Conservation (phyloP, 78 protist genomes). For the Dictyostelium firmibasis region DNA sequence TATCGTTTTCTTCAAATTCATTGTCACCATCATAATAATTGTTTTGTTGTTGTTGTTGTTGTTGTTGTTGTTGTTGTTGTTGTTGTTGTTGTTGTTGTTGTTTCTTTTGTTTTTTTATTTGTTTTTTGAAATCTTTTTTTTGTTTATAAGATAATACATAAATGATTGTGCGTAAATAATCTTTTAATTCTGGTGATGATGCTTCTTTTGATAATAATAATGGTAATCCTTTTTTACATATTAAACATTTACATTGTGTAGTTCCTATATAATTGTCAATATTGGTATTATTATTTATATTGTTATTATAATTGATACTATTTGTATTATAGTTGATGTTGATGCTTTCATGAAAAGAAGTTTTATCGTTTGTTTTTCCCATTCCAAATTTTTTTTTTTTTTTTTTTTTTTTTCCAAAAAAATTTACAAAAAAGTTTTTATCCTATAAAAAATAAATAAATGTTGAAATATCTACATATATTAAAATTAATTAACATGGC, state of each 20-base stretch:
- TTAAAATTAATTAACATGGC: background rate
- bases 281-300: background rate
- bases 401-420: background rate
- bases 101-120: too few relatives aligned
- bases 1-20: background rate
- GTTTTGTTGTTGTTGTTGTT: background rate
- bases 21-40: background rate
- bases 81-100: background rate
- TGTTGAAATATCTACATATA: background rate
- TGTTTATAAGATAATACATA: background rate
- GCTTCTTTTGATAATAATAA: background rate
- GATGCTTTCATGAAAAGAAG: too few relatives aligned
- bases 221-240: background rate
- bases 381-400: background rate
- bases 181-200: background rate
- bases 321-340: background rate
- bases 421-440: background rate
- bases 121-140: background rate
- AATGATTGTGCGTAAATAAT: background rate
- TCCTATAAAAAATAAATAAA: background rate
- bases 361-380: background rate
- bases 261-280: background rate
- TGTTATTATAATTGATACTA: background rate
- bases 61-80: background rate
- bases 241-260: background rate